A percentile compares a stretch with the other conserved stretches of the same genome.
Evolutionary conservation across 345 rosid species (phyloP).

Genomic region (Pelargonium nanum): DNA sequence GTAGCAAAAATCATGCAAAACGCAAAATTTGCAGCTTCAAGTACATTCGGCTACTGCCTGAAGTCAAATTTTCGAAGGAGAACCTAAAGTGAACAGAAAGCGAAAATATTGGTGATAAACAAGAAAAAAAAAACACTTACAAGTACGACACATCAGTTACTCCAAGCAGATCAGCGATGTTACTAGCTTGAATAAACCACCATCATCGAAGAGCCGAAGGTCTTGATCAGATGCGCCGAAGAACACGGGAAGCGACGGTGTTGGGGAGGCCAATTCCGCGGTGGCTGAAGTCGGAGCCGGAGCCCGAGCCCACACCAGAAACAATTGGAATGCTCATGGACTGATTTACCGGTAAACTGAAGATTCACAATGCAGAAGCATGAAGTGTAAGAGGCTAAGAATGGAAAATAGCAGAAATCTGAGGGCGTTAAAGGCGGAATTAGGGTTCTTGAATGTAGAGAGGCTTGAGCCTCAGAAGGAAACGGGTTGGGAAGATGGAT

Average conservation of each 20-base stretch:
- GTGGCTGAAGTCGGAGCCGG: constrained; percentile 14
- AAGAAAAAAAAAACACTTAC: constrained; percentile 34
- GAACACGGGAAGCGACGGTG: constrained; percentile 74
- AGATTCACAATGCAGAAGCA: constrained; percentile 17
- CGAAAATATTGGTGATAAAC: not conserved
- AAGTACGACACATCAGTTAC: constrained; percentile 77
- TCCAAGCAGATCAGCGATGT: constrained; percentile 69
- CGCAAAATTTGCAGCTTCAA: not conserved
- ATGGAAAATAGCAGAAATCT: not conserved
- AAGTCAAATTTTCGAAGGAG: not conserved
- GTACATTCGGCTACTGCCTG: not conserved
- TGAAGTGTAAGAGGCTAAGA: not conserved
- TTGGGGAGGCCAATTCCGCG: constrained; percentile 80
- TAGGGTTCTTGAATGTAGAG: constrained; percentile 11
- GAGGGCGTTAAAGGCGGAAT: constrained; percentile 17
- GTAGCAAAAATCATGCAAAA: not conserved
- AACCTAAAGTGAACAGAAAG: constrained; percentile 1
- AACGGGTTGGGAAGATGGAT: not conserved
- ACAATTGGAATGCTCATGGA: constrained; percentile 51
- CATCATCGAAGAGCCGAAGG: constrained; percentile 57
- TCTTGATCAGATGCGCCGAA: constrained; percentile 68
- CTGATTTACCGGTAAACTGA: constrained; percentile 17
- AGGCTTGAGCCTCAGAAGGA: too few species aligned
- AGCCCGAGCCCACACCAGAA: constrained; percentile 34
- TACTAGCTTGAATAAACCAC: constrained; percentile 40